A percentile compares a stretch with the other conserved stretches of the same genome.
Evolutionary conservation across 2,329 filamentous ascomycete genomes (phyloP).

Genomic region (Alternaria tenuissima): DNA sequence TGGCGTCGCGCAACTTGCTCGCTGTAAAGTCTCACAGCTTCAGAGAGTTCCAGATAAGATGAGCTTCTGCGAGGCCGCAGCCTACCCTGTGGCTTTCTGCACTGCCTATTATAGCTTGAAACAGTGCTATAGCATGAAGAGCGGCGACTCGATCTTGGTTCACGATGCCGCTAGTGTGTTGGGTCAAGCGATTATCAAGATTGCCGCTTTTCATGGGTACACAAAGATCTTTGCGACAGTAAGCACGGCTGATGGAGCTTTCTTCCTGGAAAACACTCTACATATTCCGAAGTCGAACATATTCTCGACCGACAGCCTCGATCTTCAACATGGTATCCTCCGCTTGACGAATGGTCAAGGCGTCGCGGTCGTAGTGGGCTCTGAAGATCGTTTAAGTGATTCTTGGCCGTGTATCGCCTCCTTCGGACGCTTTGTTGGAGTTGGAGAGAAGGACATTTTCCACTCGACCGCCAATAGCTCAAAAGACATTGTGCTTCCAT

Average conservation of each 20-base stretch:
- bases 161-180: conserved; percentile 6
- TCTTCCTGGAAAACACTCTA: conserved; percentile 10
- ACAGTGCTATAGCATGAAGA: neutral
- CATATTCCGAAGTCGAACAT: conserved; percentile 34
- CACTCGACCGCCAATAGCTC: conserved; percentile 8
- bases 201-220: neutral
- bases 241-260: conserved; percentile 12
- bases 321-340: conserved; percentile 11
- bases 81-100: conserved; percentile 15
- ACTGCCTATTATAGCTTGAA: conserved; percentile 6
- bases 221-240: conserved; percentile 22
- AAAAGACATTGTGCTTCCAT: conserved; percentile 1
- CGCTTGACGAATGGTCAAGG: conserved; percentile 34
- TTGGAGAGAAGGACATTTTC: conserved; percentile 19
- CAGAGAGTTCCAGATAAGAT: conserved; percentile 14
- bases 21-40: conserved; percentile 18
- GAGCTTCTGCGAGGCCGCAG: conserved; percentile 25
- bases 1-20: conserved; percentile 10
- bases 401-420: conserved; percentile 38
- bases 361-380: conserved; percentile 47
- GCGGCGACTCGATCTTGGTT: conserved; percentile 4
- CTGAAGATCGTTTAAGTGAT: conserved; percentile 27
- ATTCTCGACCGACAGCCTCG: conserved; percentile 15
- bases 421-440: conserved; percentile 43
- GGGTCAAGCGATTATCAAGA: conserved; percentile 7